These are phyloP conservation scores for Pezicula neosporulosa DNA, from an alignment of 2,329 filamentous ascomycete species.

Conservation along the genomic window DNA sequence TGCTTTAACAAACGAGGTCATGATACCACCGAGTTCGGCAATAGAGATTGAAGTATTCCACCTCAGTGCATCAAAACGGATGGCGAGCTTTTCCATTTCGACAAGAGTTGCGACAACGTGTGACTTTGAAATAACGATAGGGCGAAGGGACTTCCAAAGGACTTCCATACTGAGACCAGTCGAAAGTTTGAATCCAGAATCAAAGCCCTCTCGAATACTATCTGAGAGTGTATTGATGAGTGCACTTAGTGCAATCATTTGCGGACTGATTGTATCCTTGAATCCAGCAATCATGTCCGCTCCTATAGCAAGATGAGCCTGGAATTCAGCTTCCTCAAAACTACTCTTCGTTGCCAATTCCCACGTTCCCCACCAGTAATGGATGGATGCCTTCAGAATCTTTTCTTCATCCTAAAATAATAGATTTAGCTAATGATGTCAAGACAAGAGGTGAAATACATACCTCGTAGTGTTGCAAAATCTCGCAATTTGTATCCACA, in stretches of 20 bases:
- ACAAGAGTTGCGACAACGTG: constrained; percentile 42
- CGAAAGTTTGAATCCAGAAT: constrained; percentile 65
- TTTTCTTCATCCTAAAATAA: constrained; percentile 24
- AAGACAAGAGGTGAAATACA: constrained; percentile 11
- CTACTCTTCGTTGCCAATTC: constrained; percentile 37
- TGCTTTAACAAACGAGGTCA: constrained; percentile 50
- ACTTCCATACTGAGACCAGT: constrained; percentile 78
- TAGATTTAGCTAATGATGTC: constrained; percentile 1
- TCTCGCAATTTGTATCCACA: constrained; percentile 30
- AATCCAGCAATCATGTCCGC: constrained; percentile 15
- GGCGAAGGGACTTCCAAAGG: constrained; percentile 72
- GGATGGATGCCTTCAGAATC: constrained; percentile 39
- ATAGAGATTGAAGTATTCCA: constrained; percentile 55
- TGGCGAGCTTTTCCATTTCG: constrained; percentile 52
- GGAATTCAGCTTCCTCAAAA: constrained; percentile 63
- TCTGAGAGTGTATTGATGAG: constrained; percentile 23
- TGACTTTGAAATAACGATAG: constrained; percentile 49
- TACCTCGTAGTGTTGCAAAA: constrained; percentile 28
- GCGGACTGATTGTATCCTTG: not conserved
- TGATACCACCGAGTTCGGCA: constrained; percentile 48
- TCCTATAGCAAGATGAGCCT: constrained; percentile 52
- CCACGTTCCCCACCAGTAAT: constrained; percentile 54
- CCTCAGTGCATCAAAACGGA: constrained; percentile 56
- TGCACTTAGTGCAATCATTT: not conserved
- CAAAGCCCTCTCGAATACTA: constrained; percentile 54